Percentiles rank a stretch among this genome's conserved stretches.
Conservation (phyloP, 2,329 filamentous ascomycete genomes). For the Bertia moriformis region DNA sequence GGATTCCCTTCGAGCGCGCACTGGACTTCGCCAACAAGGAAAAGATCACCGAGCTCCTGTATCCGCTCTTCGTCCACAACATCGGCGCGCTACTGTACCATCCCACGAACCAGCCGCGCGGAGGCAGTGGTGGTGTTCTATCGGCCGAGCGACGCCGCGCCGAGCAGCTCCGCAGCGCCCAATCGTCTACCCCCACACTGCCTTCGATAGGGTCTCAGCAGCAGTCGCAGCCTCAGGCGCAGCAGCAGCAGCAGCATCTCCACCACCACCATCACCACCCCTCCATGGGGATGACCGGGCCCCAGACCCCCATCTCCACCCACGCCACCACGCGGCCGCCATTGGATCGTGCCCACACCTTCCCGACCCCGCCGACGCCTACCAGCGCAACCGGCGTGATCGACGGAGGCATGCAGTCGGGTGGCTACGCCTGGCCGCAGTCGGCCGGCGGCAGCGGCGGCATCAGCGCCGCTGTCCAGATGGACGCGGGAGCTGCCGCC, state of each 20-base stretch:
- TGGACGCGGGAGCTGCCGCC: too few relatives aligned
- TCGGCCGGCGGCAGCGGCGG: constrained; percentile 51
- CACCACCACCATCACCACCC: constrained; percentile 46
- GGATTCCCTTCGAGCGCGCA: constrained; percentile 97
- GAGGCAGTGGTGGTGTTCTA: constrained; percentile 75
- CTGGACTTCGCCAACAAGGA: constrained; percentile 98
- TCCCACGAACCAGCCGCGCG: constrained; percentile 70
- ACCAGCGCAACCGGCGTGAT: constrained; percentile 82
- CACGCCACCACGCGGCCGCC: constrained; percentile 59
- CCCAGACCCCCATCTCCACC: constrained; percentile 43
- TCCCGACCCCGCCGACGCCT: constrained; percentile 64
- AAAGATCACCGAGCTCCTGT: constrained; percentile 90
- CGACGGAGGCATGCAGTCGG: constrained; percentile 56
- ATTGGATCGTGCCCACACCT: constrained; percentile 76
- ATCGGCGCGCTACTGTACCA: constrained; percentile 89
- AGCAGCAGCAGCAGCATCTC: too few relatives aligned
- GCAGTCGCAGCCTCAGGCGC: constrained; percentile 46
- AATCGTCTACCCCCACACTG: constrained; percentile 30
- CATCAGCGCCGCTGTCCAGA: too few relatives aligned
- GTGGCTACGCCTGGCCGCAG: constrained; percentile 66
- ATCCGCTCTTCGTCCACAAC: constrained; percentile 93
- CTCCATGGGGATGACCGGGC: constrained; percentile 40
- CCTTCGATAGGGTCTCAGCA: not conserved
- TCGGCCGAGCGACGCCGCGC: constrained; percentile 54
- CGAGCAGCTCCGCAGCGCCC: constrained; percentile 46